A percentile compares a stretch with the other conserved stretches of the same genome.
Evolutionary conservation across 164 flowering plant genomes (phyloP).

Genomic region (Magnolia sinica): DNA sequence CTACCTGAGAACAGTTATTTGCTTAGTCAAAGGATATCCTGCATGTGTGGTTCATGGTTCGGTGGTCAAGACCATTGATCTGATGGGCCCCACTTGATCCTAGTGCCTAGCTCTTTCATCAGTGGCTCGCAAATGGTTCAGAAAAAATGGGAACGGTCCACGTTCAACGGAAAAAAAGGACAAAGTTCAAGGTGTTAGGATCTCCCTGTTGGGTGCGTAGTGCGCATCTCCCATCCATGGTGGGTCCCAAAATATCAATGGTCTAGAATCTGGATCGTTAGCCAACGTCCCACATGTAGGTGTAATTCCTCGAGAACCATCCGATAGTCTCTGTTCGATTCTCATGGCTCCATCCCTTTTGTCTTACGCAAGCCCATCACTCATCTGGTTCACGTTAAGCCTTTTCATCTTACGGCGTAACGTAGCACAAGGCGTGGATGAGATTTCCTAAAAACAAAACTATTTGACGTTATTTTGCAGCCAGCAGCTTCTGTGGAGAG

Average conservation of each 20-base stretch:
- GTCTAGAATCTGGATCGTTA: neutral
- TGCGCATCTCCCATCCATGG: neutral
- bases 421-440: neutral
- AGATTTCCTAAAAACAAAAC: neutral
- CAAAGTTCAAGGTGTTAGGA: neutral
- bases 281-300: neutral
- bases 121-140: neutral
- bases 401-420: neutral
- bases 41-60: neutral
- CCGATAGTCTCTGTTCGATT: no score
- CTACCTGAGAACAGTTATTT: neutral
- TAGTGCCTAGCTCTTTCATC: neutral
- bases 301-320: neutral
- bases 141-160: neutral
- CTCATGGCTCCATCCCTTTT: no score
- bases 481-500: conserved; percentile 84
- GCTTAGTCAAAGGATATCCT: no score
- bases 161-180: no score
- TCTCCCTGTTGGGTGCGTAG: neutral
- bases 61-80: neutral
- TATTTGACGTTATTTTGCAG: conserved; percentile 30
- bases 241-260: neutral
- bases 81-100: neutral
- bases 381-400: neutral
- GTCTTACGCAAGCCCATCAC: neutral